These are phyloP conservation scores for Amesomyces nigricolor DNA, from an alignment of 2,329 filamentous ascomycete species.

Conservation along the genomic window DNA sequence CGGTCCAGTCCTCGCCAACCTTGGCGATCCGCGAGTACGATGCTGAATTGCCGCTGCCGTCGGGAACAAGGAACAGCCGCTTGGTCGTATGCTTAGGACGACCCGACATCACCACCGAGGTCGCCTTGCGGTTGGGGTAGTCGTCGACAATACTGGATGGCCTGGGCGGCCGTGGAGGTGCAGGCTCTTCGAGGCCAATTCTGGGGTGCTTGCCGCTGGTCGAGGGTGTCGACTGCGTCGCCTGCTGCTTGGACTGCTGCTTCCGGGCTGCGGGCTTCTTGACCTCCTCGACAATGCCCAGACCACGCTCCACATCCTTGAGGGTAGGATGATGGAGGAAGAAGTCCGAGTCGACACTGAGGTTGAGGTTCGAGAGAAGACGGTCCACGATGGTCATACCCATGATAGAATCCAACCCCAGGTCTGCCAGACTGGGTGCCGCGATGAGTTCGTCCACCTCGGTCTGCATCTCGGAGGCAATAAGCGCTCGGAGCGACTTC, in stretches of 20 bases:
- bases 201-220: conserved; percentile 24
- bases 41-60: conserved; percentile 57
- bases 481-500: conserved; percentile 56
- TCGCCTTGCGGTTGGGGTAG: conserved; percentile 47
- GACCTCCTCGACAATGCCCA: conserved; percentile 46
- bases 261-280: conserved; percentile 32
- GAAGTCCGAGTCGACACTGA: conserved; percentile 54
- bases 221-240: conserved; percentile 4
- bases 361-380: conserved; percentile 48
- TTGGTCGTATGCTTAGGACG: conserved; percentile 43
- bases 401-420: conserved; percentile 57
- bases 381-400: conserved; percentile 50
- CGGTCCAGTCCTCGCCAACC: conserved; percentile 40
- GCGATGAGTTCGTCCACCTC: conserved; percentile 56
- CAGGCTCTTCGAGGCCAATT: conserved; percentile 25
- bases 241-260: conserved; percentile 25
- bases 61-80: conserved; percentile 50
- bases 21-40: conserved; percentile 59
- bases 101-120: conserved; percentile 45
- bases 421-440: conserved; percentile 48
- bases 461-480: conserved; percentile 68
- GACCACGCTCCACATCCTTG: conserved; percentile 58
- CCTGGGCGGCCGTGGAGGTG: conserved; percentile 35
- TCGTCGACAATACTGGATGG: conserved; percentile 37
- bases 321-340: conserved; percentile 57